Evolutionary conservation across 306 rosid species (phyloP).

Genomic region (Neltuma alba): DNA sequence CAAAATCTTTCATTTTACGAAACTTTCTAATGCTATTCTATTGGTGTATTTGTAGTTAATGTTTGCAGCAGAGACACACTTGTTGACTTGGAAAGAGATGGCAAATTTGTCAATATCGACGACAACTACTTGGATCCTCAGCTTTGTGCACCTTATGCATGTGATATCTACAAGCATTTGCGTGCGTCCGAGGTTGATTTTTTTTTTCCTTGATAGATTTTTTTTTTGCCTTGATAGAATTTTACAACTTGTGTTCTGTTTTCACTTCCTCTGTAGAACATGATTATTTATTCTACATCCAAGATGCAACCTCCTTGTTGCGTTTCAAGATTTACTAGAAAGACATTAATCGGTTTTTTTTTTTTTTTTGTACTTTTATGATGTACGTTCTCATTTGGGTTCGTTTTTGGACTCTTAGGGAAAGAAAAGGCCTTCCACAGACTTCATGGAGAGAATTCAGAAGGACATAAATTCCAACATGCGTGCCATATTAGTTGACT

Average conservation of each 20-base stretch:
- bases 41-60: slow-evolving; percentile 54
- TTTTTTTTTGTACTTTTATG: not conserved
- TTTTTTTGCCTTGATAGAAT: not conserved
- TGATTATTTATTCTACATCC: not conserved
- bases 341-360: not conserved
- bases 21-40: not conserved
- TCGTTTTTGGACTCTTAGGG: slow-evolving; percentile 42
- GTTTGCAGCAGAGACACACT: slow-evolving; percentile 70
- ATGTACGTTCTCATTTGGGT: not conserved
- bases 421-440: slow-evolving; percentile 72
- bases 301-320: not conserved
- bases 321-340: not conserved
- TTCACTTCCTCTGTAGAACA: not conserved
- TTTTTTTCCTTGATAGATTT: not conserved
- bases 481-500: slow-evolving; percentile 78
- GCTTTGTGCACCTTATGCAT: slow-evolving; percentile 83
- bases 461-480: slow-evolving; percentile 77
- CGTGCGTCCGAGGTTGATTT: slow-evolving; percentile 83
- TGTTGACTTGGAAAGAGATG: slow-evolving; percentile 60
- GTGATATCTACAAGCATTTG: slow-evolving; percentile 93
- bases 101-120: slow-evolving; percentile 63
- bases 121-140: slow-evolving; percentile 75
- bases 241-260: not conserved
- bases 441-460: slow-evolving; percentile 80
- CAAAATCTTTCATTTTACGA: not conserved